Evolutionary conservation across 768 basidiomycete species (phyloP), one percentile per base, ranked within the genome.

Genomic region (Tricholoma furcatifolium): DNA sequence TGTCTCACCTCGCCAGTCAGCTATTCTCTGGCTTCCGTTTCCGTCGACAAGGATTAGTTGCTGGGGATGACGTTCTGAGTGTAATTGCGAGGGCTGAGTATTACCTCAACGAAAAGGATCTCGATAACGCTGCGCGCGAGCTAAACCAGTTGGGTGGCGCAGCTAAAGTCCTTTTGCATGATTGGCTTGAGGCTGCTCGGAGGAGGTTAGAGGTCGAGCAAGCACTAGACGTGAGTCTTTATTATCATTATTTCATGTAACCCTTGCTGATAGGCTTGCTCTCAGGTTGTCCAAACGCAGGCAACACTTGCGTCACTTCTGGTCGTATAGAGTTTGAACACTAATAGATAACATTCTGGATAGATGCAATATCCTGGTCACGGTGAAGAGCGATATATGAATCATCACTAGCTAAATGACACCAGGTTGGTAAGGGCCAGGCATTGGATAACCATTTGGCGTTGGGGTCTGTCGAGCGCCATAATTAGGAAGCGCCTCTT

Each of bases 171-270:
- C 65, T 96, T 40, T 62, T 91, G 47, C 72, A 77, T 32, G 96
- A 98, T 70, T 99, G 96, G 97, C 73, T 99, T 36, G 84, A 85
- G 60, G 93, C 92, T 61, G 94, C 93, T 9, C 77, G 96, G 58
- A 77, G 81, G 64, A 79, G 94, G 66, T 68, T 99, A 55, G 93
- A 97, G 71, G 93, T 97, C 30, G 78, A 91, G 67, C 96, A 98
- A 69, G 91, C 93, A 38, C 68, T 99, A 59, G 88, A 95, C 76
- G 92, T 91, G 60, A 60, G 72, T 58, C 17, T 42, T 38, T n/a
- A n/a, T n/a, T n/a, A 40, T 39, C 38, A 34, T 15, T 45, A 42
- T 43, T 38, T 0, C 12, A 35, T 40, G 21, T 48, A 48, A 30
- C 44, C 18, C 45, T 8, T 49, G 30, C 17, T 17, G 20, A 45